Evolutionary conservation across 345 rosid genomes (phyloP).

Genomic region (Melastoma malabathricum): DNA sequence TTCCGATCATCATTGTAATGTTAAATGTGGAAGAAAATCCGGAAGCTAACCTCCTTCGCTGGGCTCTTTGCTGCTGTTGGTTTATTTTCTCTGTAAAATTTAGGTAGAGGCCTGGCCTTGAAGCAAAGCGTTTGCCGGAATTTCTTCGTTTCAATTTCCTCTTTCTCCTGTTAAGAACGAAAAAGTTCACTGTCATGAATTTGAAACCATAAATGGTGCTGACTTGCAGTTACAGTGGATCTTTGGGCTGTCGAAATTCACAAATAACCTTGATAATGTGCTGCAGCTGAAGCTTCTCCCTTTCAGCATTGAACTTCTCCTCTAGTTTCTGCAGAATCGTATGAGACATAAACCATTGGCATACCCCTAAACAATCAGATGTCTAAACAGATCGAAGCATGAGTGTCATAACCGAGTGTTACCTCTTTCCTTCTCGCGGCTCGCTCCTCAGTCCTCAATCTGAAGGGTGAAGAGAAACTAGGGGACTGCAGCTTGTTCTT

Average conservation of each 20-base stretch:
- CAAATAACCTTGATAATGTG: slow-evolving; percentile 26
- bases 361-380: neutral
- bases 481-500: slow-evolving; percentile 59
- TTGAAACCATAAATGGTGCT: too few relatives aligned
- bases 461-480: slow-evolving; percentile 51
- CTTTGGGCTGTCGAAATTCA: too few relatives aligned
- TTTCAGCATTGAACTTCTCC: slow-evolving; percentile 69
- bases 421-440: slow-evolving; percentile 79
- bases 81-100: slow-evolving; percentile 57
- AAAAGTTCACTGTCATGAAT: neutral
- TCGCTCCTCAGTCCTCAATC: slow-evolving; percentile 72
- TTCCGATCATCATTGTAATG: too few relatives aligned
- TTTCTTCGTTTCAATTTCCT: slow-evolving; percentile 52
- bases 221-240: too few relatives aligned
- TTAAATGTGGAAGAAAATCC: slow-evolving; percentile 1
- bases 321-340: slow-evolving; percentile 53
- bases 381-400: neutral
- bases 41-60: slow-evolving; percentile 22
- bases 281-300: slow-evolving; percentile 35
- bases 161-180: slow-evolving; percentile 38
- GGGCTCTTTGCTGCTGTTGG: slow-evolving; percentile 13
- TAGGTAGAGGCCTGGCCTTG: slow-evolving; percentile 87
- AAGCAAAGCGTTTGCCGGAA: slow-evolving; percentile 61
- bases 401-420: slow-evolving; percentile 5
- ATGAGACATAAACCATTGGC: neutral